These are phyloP conservation scores for Dovyalis caffra DNA, from an alignment of 345 rosid genomes.

Conservation along the genomic window DNA sequence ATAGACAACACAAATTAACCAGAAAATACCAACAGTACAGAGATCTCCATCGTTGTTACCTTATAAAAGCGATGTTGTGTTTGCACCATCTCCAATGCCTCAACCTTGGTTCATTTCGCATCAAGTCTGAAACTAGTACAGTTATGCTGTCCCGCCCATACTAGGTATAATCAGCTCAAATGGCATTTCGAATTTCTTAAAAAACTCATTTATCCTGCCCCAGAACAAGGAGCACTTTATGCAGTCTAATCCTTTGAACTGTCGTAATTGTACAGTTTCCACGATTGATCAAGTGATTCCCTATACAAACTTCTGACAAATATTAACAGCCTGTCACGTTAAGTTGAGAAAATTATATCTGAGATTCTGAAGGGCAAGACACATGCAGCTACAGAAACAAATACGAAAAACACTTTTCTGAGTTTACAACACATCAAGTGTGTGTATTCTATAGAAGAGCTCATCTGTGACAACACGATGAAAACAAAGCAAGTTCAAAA, in stretches of 20 bases:
- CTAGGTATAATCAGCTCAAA: background rate
- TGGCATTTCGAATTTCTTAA: background rate
- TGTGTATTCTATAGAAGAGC: background rate
- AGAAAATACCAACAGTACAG: background rate
- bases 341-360: background rate
- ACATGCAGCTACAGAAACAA: background rate
- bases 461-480: background rate
- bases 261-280: background rate
- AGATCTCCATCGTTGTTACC: background rate
- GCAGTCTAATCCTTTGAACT: background rate
- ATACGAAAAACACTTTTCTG: background rate
- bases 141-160: background rate
- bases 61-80: background rate
- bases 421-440: background rate
- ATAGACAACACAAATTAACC: background rate
- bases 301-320: background rate
- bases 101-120: background rate
- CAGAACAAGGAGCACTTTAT: background rate
- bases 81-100: too few relatives aligned
- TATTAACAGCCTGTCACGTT: background rate
- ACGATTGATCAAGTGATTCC: background rate
- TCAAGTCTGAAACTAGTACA: background rate
- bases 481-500: background rate
- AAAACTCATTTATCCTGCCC: background rate
- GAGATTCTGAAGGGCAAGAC: background rate